Evolutionary conservation across 75 land plant genomes (phyloP), one percentile per base, ranked within the genome.

Genomic region (Sequoiadendron giganteum): DNA sequence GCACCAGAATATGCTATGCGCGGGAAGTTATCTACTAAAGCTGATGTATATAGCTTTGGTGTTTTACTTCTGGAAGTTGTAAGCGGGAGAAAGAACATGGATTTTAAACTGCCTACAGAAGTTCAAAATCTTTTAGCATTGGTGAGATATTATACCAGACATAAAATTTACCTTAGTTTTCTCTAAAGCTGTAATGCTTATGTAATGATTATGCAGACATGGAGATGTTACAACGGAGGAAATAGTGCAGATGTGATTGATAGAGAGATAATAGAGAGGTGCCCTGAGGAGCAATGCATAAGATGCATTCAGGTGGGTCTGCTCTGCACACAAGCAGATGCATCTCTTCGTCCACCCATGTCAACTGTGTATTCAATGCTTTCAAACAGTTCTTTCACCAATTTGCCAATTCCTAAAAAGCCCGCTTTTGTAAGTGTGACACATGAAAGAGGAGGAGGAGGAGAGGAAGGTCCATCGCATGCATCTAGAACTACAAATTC

Each of bases 1-100:
- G 52, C 52, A 48, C 52, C 52, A 48, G 52, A 48, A 48, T 48
- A 48, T 48, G 52, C 52, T 48, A 48, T 48, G 52, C 11, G 40
- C 8, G 81, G 81, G 6, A 45, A 78, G 40, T 16, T 78, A 78
- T 78, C 45, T 39, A 91, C 86, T 39, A 90, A 90, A 77, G 86
- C 90, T 55, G 92, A 91, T 85, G 92, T 91, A 11, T 91, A 86
- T 40, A 45, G 91, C 58, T 91, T 81, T 84, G 92, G 92, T 36
- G 92, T 91, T 25, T 56, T 91, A 40, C 88, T 91, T 40, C 55
- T 91, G 86, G 92, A 91, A 88, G 78, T 91, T 28, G 83, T 91
- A 36, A 83, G 91, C 14, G 91, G 91, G 28, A 91, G 92, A 78
- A 78, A 38, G 45, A 78, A 78, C 81, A 78, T 38, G 1, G 81